These are phyloP conservation scores for Metschnikowia bowlesiae DNA, from an alignment of 805 yeast genomes.

Conservation along the genomic window DNA sequence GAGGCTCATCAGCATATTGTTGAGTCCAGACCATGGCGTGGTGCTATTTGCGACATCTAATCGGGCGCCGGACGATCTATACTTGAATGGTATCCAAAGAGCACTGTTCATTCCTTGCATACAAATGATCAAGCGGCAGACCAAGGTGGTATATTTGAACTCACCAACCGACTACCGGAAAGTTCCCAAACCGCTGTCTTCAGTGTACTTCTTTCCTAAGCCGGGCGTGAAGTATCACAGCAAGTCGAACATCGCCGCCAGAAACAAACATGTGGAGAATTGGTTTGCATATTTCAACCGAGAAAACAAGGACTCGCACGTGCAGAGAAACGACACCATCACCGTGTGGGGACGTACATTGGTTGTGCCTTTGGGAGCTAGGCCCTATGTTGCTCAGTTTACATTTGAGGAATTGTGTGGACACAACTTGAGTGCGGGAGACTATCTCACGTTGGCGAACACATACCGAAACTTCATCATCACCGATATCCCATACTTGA, in stretches of 20 bases:
- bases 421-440: constrained; percentile 86
- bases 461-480: constrained; percentile 75
- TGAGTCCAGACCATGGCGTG: constrained; percentile 74
- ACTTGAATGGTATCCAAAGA: constrained; percentile 91
- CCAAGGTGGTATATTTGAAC: constrained; percentile 73
- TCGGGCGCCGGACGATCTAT: constrained; percentile 90
- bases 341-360: constrained; percentile 88
- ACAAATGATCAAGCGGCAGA: constrained; percentile 63
- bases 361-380: constrained; percentile 68
- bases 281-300: constrained; percentile 84
- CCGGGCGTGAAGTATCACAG: constrained; percentile 56
- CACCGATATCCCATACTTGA: constrained; percentile 86
- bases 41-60: constrained; percentile 91
- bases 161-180: constrained; percentile 94
- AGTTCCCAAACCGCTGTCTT: constrained; percentile 74
- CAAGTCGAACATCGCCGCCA: constrained; percentile 45
- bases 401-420: constrained; percentile 86
- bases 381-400: constrained; percentile 83
- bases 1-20: constrained; percentile 60
- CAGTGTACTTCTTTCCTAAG: constrained; percentile 72
- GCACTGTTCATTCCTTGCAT: constrained; percentile 91
- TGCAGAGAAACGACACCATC: constrained; percentile 24
- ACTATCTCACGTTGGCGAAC: constrained; percentile 77
- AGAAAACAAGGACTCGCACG: constrained; percentile 35
- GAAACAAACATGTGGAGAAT: constrained; percentile 56